Percentiles rank a stretch among this genome's conserved stretches.
phyloP scores from a whole-genome alignment of 495 filamentous ascomycete genomes.

The Hypoxylon perforatum region DNA sequence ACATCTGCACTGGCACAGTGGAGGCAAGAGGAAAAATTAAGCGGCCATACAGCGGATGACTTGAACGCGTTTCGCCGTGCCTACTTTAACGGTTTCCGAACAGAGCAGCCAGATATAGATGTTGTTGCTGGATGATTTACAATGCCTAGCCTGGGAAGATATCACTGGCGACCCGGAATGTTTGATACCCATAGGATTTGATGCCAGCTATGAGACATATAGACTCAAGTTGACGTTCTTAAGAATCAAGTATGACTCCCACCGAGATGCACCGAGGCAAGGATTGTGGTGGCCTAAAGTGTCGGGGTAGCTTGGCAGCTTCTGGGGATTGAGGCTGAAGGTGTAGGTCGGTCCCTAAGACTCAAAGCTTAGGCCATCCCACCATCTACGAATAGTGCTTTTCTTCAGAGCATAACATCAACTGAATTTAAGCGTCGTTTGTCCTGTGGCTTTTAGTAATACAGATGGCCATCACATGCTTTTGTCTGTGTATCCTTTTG shows the following conservation, averaged over 20 bases:
- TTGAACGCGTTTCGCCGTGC: constrained; percentile 82
- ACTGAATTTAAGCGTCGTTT: no score
- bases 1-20: constrained; percentile 50
- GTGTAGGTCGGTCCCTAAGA: no score
- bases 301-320: no score
- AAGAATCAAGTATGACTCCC: no score
- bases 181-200: neutral
- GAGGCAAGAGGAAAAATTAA: constrained; percentile 54
- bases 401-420: no score
- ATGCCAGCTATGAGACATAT: neutral
- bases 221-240: neutral
- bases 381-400: no score
- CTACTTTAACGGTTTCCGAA: constrained; percentile 61
- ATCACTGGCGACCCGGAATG: neutral
- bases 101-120: constrained; percentile 30
- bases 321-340: no score
- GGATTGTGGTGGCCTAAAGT: no score
- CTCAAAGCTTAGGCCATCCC: no score
- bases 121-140: constrained; percentile 2
- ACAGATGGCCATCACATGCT: neutral
- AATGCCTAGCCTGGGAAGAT: neutral
- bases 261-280: no score
- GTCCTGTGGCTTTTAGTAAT: no score
- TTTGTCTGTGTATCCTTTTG: neutral
- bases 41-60: constrained; percentile 71